A percentile compares a stretch with the other conserved stretches of the same genome.
Conservation (phyloP, 495 filamentous ascomycete species). For the Trichocladium uniseriatum region DNA sequence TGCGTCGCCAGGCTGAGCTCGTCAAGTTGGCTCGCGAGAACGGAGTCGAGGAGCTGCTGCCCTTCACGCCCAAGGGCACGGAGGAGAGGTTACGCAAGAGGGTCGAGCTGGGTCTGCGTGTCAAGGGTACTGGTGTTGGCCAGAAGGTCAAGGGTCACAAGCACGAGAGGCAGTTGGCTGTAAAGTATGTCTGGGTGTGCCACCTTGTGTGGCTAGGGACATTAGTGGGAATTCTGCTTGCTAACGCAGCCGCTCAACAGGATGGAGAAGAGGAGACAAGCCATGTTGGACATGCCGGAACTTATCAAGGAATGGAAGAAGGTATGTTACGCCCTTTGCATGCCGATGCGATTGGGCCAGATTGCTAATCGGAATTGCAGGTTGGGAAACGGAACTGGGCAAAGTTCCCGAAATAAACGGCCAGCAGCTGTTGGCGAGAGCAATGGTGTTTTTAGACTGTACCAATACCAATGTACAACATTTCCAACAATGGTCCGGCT, state of each 20-base stretch:
- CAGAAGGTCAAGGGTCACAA: conserved; percentile 88
- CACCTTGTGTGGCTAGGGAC: not conserved
- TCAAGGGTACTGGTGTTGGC: conserved; percentile 89
- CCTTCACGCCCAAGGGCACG: conserved; percentile 65
- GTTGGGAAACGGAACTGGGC: conserved; percentile 82
- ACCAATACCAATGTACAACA: conserved; percentile 22
- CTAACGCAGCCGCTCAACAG: conserved; percentile 33
- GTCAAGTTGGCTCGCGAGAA: conserved; percentile 75
- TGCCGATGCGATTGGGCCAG: not conserved
- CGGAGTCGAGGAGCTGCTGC: conserved; percentile 76
- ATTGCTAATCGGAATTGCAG: conserved; percentile 34
- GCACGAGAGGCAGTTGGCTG: conserved; percentile 80
- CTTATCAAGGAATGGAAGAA: conserved; percentile 89
- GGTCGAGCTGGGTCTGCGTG: conserved; percentile 61
- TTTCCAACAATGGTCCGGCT: not conserved
- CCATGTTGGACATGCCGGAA: conserved; percentile 89
- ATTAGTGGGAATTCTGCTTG: not conserved
- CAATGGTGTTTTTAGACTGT: conserved; percentile 17
- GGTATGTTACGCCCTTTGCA: conserved; percentile 44
- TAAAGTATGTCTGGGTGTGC: conserved; percentile 42
- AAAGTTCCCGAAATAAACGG: conserved; percentile 66
- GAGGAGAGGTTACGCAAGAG: conserved; percentile 55
- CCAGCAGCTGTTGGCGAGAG: not conserved
- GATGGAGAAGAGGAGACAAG: conserved; percentile 78
- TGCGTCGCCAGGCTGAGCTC: conserved; percentile 83